These are phyloP conservation scores for Pichia sp. DNA, from an alignment of 1,139 yeast species.

Conservation along the genomic window DNA sequence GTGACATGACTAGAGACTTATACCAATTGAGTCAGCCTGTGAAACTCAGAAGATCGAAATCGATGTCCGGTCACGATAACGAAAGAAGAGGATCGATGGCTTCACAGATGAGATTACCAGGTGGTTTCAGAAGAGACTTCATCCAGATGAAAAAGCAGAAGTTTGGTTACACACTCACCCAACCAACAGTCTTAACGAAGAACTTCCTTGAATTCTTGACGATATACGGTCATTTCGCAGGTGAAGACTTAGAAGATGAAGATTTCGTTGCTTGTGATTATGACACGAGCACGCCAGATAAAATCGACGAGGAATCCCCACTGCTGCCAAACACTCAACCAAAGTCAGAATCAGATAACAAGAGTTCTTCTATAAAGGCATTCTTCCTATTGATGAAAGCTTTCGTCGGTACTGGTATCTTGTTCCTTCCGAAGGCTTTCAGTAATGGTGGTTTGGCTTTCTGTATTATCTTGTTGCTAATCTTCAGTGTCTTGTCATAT, in stretches of 20 bases:
- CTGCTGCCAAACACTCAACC: conserved; percentile 31
- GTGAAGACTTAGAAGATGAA: conserved; percentile 74
- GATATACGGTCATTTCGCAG: conserved; percentile 81
- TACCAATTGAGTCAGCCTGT: conserved; percentile 31
- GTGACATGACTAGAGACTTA: conserved; percentile 67
- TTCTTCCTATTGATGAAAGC: conserved; percentile 69
- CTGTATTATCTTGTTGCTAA: conserved; percentile 48
- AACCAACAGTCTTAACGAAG: conserved; percentile 52
- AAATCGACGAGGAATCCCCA: conserved; percentile 48
- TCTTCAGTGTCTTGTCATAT: conserved; percentile 65
- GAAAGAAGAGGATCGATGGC: conserved; percentile 63
- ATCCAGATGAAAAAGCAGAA: conserved; percentile 37
- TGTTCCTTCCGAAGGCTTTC: conserved; percentile 73
- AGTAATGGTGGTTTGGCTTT: conserved; percentile 69
- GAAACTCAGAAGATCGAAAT: conserved; percentile 29
- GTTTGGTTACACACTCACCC: conserved; percentile 33
- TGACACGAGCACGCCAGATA: conserved; percentile 29
- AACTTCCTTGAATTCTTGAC: conserved; percentile 74
- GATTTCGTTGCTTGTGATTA: conserved; percentile 56
- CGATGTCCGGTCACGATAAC: conserved; percentile 28
- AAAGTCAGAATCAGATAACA: conserved; percentile 22
- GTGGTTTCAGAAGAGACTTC: conserved; percentile 75
- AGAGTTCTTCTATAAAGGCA: conserved; percentile 67
- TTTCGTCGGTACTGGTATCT: conserved; percentile 76
- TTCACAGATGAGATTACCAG: conserved; percentile 69